A percentile compares a stretch with the other conserved stretches of the same genome.
These are phyloP conservation scores for Thinopyrum elongatum DNA, from an alignment of 176 grass and related monocot genomes.

Conservation along the genomic window DNA sequence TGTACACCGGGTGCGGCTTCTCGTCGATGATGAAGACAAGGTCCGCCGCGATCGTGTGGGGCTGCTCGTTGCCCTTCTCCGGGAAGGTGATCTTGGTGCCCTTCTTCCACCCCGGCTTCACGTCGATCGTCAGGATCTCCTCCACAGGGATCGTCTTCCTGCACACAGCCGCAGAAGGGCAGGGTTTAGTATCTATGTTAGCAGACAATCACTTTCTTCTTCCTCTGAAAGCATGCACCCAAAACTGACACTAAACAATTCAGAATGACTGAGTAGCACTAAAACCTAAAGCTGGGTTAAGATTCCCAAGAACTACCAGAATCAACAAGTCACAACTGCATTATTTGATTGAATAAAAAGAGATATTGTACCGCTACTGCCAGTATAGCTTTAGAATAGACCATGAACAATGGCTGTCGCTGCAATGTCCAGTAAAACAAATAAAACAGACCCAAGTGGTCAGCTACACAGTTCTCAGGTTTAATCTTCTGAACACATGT, in stretches of 20 bases:
- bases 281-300: not conserved
- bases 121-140: slow-evolving; percentile 87
- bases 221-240: not conserved
- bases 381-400: no score
- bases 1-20: slow-evolving; percentile 90
- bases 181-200: not conserved
- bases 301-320: not conserved
- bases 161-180: fast-evolving
- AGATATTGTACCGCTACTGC: no score
- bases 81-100: slow-evolving; percentile 98
- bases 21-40: slow-evolving; percentile 91
- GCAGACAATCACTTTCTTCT: not conserved
- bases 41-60: slow-evolving; percentile 58
- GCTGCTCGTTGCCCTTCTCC: slow-evolving; percentile 74
- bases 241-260: not conserved
- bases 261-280: not conserved
- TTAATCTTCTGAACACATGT: no score
- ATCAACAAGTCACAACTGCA: no score
- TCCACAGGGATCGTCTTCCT: slow-evolving; percentile 39
- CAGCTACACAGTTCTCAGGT: no score
- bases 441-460: no score
- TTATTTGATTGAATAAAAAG: no score
- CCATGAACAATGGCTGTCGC: no score
- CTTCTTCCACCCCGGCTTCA: slow-evolving; percentile 98
- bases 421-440: no score